Conservation (phyloP, 1,139 yeast species). For the Geotrichum siamense region DNA sequence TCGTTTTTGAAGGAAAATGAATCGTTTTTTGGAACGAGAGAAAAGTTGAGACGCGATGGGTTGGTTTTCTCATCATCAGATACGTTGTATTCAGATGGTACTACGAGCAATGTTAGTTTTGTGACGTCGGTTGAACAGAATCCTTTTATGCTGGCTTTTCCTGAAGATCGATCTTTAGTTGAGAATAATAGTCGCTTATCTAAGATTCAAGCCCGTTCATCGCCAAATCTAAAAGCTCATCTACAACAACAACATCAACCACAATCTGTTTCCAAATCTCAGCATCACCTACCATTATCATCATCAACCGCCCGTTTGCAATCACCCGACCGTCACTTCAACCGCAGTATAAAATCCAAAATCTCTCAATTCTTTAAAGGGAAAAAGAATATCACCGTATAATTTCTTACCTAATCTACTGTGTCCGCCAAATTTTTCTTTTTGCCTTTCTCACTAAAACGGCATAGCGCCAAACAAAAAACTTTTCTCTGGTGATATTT, state of each 20-base stretch:
- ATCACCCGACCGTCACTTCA: too few relatives aligned
- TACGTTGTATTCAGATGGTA: too few relatives aligned
- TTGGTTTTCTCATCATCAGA: not conserved
- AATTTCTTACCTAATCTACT: not conserved
- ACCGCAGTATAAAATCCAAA: not conserved
- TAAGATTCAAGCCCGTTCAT: not conserved
- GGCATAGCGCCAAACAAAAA: too few relatives aligned
- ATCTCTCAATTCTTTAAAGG: not conserved
- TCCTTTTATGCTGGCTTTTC: not conserved
- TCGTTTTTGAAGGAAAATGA: conserved; percentile 1
- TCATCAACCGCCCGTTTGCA: not conserved
- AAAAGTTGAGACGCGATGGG: not conserved
- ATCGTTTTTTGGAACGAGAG: not conserved
- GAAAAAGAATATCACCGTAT: not conserved
- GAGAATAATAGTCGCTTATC: not conserved
- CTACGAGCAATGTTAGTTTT: not conserved
- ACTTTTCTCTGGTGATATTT: not conserved
- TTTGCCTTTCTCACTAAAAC: not conserved
- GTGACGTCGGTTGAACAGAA: not conserved
- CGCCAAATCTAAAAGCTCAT: too few relatives aligned
- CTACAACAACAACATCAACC: too few relatives aligned
- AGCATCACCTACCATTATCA: not conserved
- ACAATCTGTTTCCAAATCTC: too few relatives aligned
- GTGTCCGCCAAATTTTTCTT: not conserved
- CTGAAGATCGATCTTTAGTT: not conserved